These are phyloP conservation scores for Arachnomyces sp. DNA, from an alignment of 2,329 filamentous ascomycete species.

Conservation along the genomic window DNA sequence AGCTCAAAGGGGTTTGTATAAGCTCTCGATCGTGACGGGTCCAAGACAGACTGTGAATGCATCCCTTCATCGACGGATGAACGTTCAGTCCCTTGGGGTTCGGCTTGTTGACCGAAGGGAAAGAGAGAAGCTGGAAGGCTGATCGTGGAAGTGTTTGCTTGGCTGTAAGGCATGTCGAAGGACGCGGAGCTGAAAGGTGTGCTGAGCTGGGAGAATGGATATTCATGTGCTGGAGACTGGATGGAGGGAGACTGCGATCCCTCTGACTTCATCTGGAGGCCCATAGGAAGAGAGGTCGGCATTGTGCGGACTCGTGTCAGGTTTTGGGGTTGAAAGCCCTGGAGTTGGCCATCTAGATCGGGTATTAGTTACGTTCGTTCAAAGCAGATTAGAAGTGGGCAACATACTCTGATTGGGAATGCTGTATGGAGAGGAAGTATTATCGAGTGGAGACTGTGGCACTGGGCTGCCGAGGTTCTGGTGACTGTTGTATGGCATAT, in stretches of 20 bases:
- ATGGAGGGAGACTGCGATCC: slow-evolving; percentile 25
- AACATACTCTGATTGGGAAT: slow-evolving; percentile 1
- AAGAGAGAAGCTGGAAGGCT: slow-evolving; percentile 28
- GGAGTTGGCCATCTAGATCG: background rate
- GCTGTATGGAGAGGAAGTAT: background rate
- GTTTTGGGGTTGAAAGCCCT: background rate
- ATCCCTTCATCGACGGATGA: background rate
- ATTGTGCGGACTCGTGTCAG: slow-evolving; percentile 16
- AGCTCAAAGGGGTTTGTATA: background rate
- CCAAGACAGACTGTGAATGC: background rate
- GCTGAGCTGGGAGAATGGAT: slow-evolving; percentile 25
- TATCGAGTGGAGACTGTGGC: background rate
- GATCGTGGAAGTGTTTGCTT: slow-evolving; percentile 27
- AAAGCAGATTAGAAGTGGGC: background rate
- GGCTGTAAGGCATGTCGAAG: slow-evolving; percentile 23
- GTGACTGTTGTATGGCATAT: slow-evolving; percentile 2
- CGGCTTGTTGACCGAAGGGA: slow-evolving; percentile 8
- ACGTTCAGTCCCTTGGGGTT: background rate
- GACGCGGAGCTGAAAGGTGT: slow-evolving; percentile 19
- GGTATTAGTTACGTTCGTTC: too few species aligned
- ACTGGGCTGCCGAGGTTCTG: slow-evolving; percentile 2
- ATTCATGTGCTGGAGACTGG: slow-evolving; percentile 23
- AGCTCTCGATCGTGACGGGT: background rate
- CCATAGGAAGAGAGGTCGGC: slow-evolving; percentile 22
- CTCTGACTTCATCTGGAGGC: slow-evolving; percentile 18